phyloP scores from a whole-genome alignment of 306 rosid genomes.

The Pyrus betulifolia region DNA sequence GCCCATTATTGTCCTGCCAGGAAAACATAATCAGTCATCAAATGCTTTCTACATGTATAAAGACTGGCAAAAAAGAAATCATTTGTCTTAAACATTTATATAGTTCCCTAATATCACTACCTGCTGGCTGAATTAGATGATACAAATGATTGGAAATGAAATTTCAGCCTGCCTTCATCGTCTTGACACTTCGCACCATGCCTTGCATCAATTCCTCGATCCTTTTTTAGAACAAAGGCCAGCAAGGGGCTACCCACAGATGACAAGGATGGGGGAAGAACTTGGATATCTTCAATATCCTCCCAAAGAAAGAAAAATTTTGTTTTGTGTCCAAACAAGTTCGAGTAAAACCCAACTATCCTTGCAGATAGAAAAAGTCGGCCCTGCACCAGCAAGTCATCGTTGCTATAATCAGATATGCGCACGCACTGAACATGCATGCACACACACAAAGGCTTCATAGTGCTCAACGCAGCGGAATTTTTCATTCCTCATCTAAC shows the following conservation, averaged over 20 bases:
- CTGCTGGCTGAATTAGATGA: conserved; percentile 66
- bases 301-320: conserved; percentile 91
- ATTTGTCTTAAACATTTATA: neutral
- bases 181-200: conserved; percentile 80
- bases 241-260: conserved; percentile 77
- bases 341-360: conserved; percentile 70
- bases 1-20: conserved; percentile 59
- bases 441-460: neutral
- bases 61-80: neutral
- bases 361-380: conserved; percentile 75
- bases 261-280: conserved; percentile 61
- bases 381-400: conserved; percentile 51
- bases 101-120: conserved; percentile 23
- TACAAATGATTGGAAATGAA: conserved; percentile 77
- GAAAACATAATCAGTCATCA: conserved; percentile 12
- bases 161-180: conserved; percentile 82
- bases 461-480: neutral
- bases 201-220: conserved; percentile 71
- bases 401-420: neutral
- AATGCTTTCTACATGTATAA: neutral
- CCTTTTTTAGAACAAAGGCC: conserved; percentile 52
- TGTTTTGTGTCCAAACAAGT: conserved; percentile 81
- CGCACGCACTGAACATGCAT: neutral
- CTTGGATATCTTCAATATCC: conserved; percentile 72
- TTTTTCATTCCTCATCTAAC: neutral